These are phyloP conservation scores for Penicillium digitatum DNA, from an alignment of 2,329 filamentous ascomycete species.

Conservation along the genomic window DNA sequence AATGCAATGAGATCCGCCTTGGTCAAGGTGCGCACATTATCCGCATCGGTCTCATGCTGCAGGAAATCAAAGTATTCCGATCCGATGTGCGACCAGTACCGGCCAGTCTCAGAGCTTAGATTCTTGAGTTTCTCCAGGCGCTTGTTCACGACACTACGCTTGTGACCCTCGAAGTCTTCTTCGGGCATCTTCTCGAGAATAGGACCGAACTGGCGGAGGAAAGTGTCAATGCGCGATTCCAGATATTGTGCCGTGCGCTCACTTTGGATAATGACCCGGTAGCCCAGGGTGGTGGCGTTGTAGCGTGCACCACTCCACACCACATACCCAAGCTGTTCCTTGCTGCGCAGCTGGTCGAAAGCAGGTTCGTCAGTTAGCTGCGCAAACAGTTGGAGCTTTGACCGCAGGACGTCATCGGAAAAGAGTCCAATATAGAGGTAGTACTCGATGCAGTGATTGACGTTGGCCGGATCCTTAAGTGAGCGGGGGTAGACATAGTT, in stretches of 20 bases:
- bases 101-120: constrained; percentile 73
- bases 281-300: constrained; percentile 74
- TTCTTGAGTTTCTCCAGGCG: constrained; percentile 90
- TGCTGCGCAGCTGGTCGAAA: constrained; percentile 91
- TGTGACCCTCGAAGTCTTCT: constrained; percentile 82
- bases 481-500: constrained; percentile 80
- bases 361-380: constrained; percentile 91
- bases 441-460: constrained; percentile 82
- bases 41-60: constrained; percentile 73
- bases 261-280: constrained; percentile 88
- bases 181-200: constrained; percentile 72
- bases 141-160: constrained; percentile 82
- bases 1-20: constrained; percentile 78
- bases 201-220: constrained; percentile 65
- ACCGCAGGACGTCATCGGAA: constrained; percentile 64
- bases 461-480: constrained; percentile 79
- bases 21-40: constrained; percentile 66
- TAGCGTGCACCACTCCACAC: constrained; percentile 77
- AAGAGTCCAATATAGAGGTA: constrained; percentile 67
- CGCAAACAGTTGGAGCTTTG: constrained; percentile 74
- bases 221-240: constrained; percentile 81
- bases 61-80: constrained; percentile 88
- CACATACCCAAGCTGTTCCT: constrained; percentile 95
- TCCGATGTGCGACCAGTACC: constrained; percentile 81
- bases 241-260: constrained; percentile 80